Conservation (phyloP, 2,329 filamentous ascomycete genomes). For the Epichloe glyceriae region DNA sequence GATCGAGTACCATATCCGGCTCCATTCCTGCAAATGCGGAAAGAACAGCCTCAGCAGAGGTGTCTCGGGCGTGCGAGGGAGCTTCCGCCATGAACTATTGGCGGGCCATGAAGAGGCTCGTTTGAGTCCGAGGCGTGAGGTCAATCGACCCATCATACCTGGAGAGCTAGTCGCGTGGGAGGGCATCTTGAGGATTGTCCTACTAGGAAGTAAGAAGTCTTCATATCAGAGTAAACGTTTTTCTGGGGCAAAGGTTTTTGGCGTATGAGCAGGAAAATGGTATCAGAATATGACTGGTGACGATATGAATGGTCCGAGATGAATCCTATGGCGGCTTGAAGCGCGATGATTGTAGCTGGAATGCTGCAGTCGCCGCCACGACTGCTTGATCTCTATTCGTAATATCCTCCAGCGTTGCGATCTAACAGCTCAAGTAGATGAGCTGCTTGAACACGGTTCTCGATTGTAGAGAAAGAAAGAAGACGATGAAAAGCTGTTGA, state of each 20-base stretch:
- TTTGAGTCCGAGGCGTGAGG: not conserved
- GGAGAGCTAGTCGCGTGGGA: not conserved
- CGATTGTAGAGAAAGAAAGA: not conserved
- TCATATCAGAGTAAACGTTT: constrained; percentile 6
- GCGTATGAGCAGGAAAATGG: not conserved
- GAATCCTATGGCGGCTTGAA: constrained; percentile 8
- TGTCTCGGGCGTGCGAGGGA: constrained; percentile 6
- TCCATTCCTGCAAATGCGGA: constrained; percentile 11
- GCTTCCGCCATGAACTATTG: constrained; percentile 6
- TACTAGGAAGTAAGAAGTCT: not conserved
- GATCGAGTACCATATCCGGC: constrained; percentile 8
- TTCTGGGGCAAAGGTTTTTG: not conserved
- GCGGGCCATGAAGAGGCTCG: constrained; percentile 1
- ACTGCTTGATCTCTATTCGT: constrained; percentile 5
- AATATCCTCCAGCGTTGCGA: constrained; percentile 10
- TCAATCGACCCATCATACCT: not conserved
- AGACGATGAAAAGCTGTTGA: not conserved
- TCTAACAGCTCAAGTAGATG: constrained; percentile 7
- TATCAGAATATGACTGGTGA: not conserved
- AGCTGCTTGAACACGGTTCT: not conserved
- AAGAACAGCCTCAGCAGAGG: constrained; percentile 11
- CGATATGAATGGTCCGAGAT: not conserved
- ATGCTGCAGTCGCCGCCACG: constrained; percentile 8
- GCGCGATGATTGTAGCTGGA: constrained; percentile 3
- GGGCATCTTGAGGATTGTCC: constrained; percentile 3